Evolutionary conservation across 1,139 yeast species (phyloP), one percentile per base, ranked within the genome.

Genomic region (Lodderomyces beijingensis): DNA sequence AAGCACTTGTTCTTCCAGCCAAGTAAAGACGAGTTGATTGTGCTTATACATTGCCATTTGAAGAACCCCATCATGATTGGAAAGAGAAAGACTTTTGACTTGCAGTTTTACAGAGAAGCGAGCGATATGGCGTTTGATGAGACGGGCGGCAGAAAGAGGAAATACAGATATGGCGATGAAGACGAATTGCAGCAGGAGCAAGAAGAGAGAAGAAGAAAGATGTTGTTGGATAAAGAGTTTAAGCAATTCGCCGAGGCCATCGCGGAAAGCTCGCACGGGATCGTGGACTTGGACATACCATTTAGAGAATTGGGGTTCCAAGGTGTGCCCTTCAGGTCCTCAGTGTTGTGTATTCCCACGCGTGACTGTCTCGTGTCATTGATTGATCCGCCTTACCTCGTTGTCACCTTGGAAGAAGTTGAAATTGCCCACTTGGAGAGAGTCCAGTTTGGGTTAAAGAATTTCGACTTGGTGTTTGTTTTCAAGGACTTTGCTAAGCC

Each of bases 101-200:
- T 91, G 27, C 98, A 93, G 62, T 88, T 91, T 55, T 91, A 89
- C 63, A 74, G 97, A 46, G 99, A 91, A 59, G 97, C 97, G 10
- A 79, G 95, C 32, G 99, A 91, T 55, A 84, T 89, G 73, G 83
- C 95, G 3, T 88, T 87, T 50, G 99, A 91, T 60, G 99, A 91
- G 61, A 91, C 99, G 23, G 96, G 97, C 40, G 94, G 94, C 41
- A 77, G 94, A 42, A 86, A 88, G 68, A 70, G 85, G 58, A 81
- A 83, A 45, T 86, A 88, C 68, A 68, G 96, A 53, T 91, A 91
- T 52, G 99, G 98, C 35, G 99, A 91, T 55, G 98, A 91, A 60
- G 98, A 91, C 59, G 99, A 91, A 62, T 70, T 93, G 45, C 98
- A 93, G 61, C 97, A 91, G 59, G 99, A 93, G 63, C 97, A 91